phyloP scores from a whole-genome alignment of 2,329 filamentous ascomycete species.

The Penicillium frequentans region DNA sequence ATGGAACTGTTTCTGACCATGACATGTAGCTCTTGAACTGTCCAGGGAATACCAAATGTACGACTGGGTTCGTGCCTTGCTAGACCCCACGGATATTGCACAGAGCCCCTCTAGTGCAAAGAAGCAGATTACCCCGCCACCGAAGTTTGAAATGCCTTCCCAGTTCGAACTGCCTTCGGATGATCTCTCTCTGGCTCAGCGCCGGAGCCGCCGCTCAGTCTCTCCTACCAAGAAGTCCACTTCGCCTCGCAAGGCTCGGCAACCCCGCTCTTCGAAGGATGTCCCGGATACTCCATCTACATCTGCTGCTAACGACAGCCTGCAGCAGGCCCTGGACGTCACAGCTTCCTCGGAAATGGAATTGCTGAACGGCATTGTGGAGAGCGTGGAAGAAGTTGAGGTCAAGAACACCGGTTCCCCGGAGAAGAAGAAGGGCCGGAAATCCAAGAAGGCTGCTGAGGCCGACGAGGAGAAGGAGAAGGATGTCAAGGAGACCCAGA shows the following conservation, averaged over 20 bases:
- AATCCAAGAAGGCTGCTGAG: constrained; percentile 22
- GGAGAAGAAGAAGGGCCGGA: constrained; percentile 21
- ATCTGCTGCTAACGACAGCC: constrained; percentile 48
- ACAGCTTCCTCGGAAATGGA: constrained; percentile 36
- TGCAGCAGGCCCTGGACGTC: constrained; percentile 50
- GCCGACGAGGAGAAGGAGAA: constrained; percentile 16
- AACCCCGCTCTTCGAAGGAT: constrained; percentile 51
- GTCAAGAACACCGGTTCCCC: constrained; percentile 19
- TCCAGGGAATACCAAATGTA: constrained; percentile 84
- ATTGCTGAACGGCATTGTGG: constrained; percentile 9
- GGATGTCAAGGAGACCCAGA: constrained; percentile 19
- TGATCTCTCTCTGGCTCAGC: constrained; percentile 35
- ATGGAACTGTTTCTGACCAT: constrained; percentile 9
- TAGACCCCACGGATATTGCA: constrained; percentile 81
- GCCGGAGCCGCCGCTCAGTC: constrained; percentile 60
- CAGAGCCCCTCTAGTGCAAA: constrained; percentile 66
- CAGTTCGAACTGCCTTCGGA: constrained; percentile 64
- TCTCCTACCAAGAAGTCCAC: constrained; percentile 56
- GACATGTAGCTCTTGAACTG: constrained; percentile 68
- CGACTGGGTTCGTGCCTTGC: constrained; percentile 86
- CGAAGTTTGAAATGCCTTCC: constrained; percentile 67
- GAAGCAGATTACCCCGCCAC: constrained; percentile 78
- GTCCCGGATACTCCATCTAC: constrained; percentile 48
- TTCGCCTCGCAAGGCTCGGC: constrained; percentile 56
- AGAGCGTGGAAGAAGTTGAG: constrained; percentile 27